Base-by-base conservation (phyloP, 148 eudicot species). In the Spergularia marina region DNA sequence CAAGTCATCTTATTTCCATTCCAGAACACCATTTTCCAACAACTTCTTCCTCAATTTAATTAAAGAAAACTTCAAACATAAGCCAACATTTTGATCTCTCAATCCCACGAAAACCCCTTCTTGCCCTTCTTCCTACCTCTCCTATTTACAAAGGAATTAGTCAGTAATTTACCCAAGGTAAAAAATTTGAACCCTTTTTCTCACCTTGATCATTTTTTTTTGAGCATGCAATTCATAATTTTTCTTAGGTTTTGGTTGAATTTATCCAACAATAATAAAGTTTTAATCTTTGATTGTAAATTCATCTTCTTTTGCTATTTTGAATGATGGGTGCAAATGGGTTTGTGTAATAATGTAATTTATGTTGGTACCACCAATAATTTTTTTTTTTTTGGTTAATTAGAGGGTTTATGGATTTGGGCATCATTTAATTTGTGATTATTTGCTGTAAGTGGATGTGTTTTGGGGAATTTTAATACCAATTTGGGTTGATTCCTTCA, bases 401-500 rank as follows among this genome's bases (percentile, higher is more conserved):
- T 59, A 0, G 64, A 59, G 66, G 72, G 39, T 77, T 76, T 68
- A 9, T n/a, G 57, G 73, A 77, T 49, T 15, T 77, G 75, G 70
- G 74, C 34, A 60, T 59, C 13, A 34, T 60, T 41, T 49, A 15
- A 49, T 40, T 62, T 69, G 16, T 18, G 62, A 52, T 52, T 39
- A 61, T 53, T 34, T 65, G 41, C 54, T 52, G 14, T 62, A 36
- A 51, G 14, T 20, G 60, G 14, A 10, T 40, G n/a, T 51, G 60
- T 39, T 70, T 59, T 39, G 30, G 71, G 71, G 55, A 51, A 49
- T 18, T 12, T 71, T 20, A 30, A 71, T 68, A 20, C 54, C 72
- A 53, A 63, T 15, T 69, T 74, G 56, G 70, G 73, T 55, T 69
- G 78, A 74, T 80, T 18, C 20, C 59, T 9, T 55, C 55, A 4